Evolutionary conservation across 2,329 filamentous ascomycete species (phyloP), one percentile per base, ranked within the genome.

Genomic region (Monosporascus sp.): DNA sequence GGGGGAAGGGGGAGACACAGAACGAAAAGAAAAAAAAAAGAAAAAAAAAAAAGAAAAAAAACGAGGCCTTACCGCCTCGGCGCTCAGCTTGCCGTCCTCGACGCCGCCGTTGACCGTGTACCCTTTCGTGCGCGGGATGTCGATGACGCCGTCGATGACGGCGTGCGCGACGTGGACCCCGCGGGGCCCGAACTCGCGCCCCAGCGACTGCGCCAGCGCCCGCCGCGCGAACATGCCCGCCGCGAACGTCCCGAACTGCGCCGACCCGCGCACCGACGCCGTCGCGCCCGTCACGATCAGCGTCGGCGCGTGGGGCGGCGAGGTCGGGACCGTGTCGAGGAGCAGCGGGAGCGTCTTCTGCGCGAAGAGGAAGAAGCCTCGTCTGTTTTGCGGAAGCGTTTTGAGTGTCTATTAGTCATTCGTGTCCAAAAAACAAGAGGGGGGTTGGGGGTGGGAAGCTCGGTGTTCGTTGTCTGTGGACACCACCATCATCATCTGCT

Each of bases 271-370:
- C 7, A 90, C 61, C 3, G 83, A 85, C 1, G 86, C 88, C 0
- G 88, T 91, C 0, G 88, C 87, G 31, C 88, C 88, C 0, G 88
- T 91, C 69, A 89, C 88, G 62, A 91, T 84, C 24, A 91, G 72
- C 1, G 84, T 83, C 1, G 87, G 86, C 6, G 87, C 86, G 65
- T 87, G 69, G 39, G 78, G 69, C 22, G 42, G 24, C 2, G 72
- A 71, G 8, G 64, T 68, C 36, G 69, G 62, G 6, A 78, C 74
- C 2, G 80, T 74, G 42, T 82, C 76, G 4, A 89, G 74, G 4
- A 91, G 77, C 1, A 87, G 73, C 1, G 88, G 88, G 1, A 90
- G 70, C 0, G 80, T 75, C 9, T 79, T 75, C 66, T 89, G 81
- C 3, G 85, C 81, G 68, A 90, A 90, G 60, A 83, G 72, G 66